phyloP scores from a whole-genome alignment of 2,329 filamentous ascomycete species.

The Hymenoscyphus occultus region DNA sequence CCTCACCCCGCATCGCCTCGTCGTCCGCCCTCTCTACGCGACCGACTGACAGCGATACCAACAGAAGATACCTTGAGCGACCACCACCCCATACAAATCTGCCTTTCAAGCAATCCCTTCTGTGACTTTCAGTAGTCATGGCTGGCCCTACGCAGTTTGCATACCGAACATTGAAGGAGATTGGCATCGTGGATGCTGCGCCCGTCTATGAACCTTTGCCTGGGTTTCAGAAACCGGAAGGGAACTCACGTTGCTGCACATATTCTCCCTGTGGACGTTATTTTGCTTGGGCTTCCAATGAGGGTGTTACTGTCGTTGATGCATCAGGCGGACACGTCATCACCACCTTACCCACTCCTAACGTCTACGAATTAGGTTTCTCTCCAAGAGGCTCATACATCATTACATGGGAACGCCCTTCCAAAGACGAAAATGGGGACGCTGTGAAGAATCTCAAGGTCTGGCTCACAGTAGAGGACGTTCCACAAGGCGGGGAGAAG shows the following conservation, averaged over 20 bases:
- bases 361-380: conserved; percentile 93
- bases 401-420: conserved; percentile 93
- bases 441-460: conserved; percentile 96
- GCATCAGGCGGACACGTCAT: conserved; percentile 72
- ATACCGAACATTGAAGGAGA: conserved; percentile 94
- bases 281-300: conserved; percentile 89
- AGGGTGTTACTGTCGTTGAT: conserved; percentile 83
- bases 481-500: conserved; percentile 60
- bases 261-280: conserved; percentile 96
- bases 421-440: conserved; percentile 90
- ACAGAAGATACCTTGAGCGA: conserved; percentile 19
- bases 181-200: conserved; percentile 88
- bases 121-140: conserved; percentile 93
- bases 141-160: conserved; percentile 90
- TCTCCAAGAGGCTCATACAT: conserved; percentile 89
- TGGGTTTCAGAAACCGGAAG: conserved; percentile 84
- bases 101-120: conserved; percentile 27
- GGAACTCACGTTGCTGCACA: conserved; percentile 88
- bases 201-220: conserved; percentile 82
- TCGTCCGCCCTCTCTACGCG: conserved; percentile 15
- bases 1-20: conserved; percentile 2
- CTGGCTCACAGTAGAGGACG: conserved; percentile 78
- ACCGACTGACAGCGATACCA: conserved; percentile 13
- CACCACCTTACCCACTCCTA: conserved; percentile 71
- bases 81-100: conserved; percentile 23